Base-by-base conservation (phyloP, 352 stramenopile species). In the Phytophthora ohioensis region DNA sequence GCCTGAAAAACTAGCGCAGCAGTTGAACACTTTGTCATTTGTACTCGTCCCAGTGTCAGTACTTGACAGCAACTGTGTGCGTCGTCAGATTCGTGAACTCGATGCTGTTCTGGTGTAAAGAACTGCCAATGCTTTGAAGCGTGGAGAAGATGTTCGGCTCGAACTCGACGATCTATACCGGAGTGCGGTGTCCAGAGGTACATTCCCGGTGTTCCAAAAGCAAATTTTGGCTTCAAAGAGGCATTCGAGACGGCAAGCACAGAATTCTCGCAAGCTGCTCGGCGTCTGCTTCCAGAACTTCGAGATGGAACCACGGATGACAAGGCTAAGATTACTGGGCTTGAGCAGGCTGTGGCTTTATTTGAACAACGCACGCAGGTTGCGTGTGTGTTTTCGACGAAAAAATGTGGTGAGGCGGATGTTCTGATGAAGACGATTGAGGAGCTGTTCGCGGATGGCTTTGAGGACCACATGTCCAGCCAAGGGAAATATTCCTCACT, bases 191-290 rank as follows among this genome's bases (percentile, higher is more conserved):
- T 51, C 45, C 17, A 51, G 45, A 34, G 45, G n/a, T 1, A 12
- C 21, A 34, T 51, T 51, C 13, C 45, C 45, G 9, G 13, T 12
- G 17, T 12, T 51, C 35, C 45, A 51, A 17, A 21, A 51, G n/a
- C 45, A 51, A 34, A 31, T 34, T 3, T 9, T 34, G 21, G 21
- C 21, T 51, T 51, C 45, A 51, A 51, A 17, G 17, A 15, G 21
- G 45, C 21, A 34, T 51, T 34, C 9, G 45, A 51, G 17, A 51
- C n/a, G 17, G 45, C 9, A 34, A 51, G 45, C 21, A 51, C 45
- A 34, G n/a, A 51, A 51, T 51, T 51, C 45, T 34, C 45, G n/a
- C 45, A 51, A 34, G n/a, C 17, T 51, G 45, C 45, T 34, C 45
- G 45, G 13, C 45, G 21, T 31, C 27, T 51, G 13, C 45, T 51